Evolutionary conservation across 768 basidiomycete species (phyloP).

Genomic region (Trametes coccinea): DNA sequence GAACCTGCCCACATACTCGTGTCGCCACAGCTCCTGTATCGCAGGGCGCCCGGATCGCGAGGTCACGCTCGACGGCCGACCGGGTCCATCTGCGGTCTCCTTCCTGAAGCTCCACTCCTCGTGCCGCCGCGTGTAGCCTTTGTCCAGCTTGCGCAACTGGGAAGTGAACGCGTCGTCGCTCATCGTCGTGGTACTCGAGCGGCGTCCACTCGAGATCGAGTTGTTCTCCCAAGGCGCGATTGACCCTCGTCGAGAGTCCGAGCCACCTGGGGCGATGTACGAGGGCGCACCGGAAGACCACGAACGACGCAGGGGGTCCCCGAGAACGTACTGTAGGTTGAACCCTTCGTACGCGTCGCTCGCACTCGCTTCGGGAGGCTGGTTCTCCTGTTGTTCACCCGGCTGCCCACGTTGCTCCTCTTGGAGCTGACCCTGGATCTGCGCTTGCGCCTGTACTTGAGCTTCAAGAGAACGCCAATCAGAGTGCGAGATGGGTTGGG

Average conservation of each 20-base stretch:
- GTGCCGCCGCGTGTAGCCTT: slow-evolving; percentile 43
- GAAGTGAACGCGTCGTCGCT: slow-evolving; percentile 43
- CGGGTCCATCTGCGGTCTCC: slow-evolving; percentile 46
- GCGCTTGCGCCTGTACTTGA: slow-evolving; percentile 33
- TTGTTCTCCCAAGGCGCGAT: slow-evolving; percentile 22
- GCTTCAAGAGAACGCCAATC: slow-evolving; percentile 57
- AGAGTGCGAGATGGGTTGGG: slow-evolving; percentile 40
- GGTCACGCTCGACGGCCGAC: slow-evolving; percentile 20
- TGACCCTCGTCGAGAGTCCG: slow-evolving; percentile 19
- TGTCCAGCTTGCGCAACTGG: slow-evolving; percentile 40
- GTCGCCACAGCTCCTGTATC: slow-evolving; percentile 67
- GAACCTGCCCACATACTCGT: slow-evolving; percentile 61
- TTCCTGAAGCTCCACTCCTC: slow-evolving; percentile 59
- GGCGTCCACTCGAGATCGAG: slow-evolving; percentile 24
- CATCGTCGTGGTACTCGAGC: slow-evolving; percentile 37
- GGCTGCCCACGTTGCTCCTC: background rate
- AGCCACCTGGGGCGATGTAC: slow-evolving; percentile 18
- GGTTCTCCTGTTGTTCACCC: background rate
- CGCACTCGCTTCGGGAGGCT: background rate
- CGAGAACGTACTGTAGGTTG: slow-evolving; percentile 46
- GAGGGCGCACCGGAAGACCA: slow-evolving; percentile 30
- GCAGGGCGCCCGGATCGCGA: slow-evolving; percentile 33
- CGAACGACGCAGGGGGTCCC: slow-evolving; percentile 31
- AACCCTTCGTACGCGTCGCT: slow-evolving; percentile 40
- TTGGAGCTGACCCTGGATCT: slow-evolving; percentile 18